phyloP scores from a whole-genome alignment of 169 alveolate genomes.

The Plasmodium sp. region DNA sequence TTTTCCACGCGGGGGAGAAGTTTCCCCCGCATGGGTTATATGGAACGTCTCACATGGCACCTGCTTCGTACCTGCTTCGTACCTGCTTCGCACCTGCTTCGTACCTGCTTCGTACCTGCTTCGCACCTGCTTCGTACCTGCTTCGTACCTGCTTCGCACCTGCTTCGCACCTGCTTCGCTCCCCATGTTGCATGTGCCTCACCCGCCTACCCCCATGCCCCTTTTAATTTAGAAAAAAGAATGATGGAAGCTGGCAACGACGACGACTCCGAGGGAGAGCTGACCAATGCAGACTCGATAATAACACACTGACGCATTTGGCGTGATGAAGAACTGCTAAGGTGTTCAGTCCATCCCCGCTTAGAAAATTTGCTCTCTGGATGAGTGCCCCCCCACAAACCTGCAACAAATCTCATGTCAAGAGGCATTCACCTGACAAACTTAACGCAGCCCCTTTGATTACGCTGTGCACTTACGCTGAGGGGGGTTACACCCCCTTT shows the following conservation, averaged over 20 bases:
- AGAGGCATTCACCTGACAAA: background rate
- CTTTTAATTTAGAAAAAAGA: background rate
- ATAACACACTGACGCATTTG: background rate
- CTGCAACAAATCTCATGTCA: background rate
- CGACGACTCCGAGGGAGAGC: constrained; percentile 33
- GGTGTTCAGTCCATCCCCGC: background rate
- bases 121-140: no score
- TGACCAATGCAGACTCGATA: constrained; percentile 18
- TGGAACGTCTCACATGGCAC: background rate
- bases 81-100: no score
- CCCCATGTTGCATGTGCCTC: background rate
- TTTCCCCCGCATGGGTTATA: background rate
- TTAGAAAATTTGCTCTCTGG: background rate
- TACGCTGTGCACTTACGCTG: background rate
- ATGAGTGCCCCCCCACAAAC: background rate
- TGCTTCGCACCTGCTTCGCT: background rate
- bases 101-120: no score
- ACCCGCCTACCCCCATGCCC: background rate
- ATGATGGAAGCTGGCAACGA: constrained; percentile 7
- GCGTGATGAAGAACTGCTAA: background rate
- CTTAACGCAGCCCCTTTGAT: background rate
- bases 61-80: background rate
- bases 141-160: no score
- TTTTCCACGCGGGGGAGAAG: background rate
- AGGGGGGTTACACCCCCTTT: background rate